Conservation (phyloP, 129 eudicot genomes). For the Escallonia herrerae region DNA sequence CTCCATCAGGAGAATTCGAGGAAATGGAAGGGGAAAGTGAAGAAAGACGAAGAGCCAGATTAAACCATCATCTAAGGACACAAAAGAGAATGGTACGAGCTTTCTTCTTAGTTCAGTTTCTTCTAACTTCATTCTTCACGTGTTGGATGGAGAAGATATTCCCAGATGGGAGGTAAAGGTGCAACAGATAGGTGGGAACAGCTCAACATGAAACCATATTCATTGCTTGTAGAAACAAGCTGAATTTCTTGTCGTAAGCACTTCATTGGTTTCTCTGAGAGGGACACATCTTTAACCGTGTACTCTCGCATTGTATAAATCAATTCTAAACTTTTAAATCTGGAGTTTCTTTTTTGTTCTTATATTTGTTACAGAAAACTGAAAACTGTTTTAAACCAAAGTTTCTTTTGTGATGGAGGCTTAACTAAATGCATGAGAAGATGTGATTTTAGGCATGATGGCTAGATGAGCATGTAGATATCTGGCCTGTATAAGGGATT, state of each 20-base stretch:
- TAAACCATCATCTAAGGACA: conserved; percentile 50
- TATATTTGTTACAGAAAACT: no score
- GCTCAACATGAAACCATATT: neutral
- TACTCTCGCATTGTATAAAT: no score
- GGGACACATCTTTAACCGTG: no score
- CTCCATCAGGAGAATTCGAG: conserved; percentile 65
- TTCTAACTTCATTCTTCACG: neutral
- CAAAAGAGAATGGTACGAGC: conserved; percentile 62
- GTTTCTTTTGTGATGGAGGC: no score
- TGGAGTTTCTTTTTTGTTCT: no score
- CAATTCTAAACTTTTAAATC: no score
- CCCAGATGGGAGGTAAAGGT: neutral
- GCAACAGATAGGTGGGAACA: neutral
- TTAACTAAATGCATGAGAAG: no score
- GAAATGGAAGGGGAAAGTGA: conserved; percentile 80
- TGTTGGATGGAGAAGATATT: neutral
- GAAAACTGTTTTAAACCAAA: no score
- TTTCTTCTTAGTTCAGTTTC: neutral
- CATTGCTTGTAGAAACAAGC: neutral
- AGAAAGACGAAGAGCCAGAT: conserved; percentile 80
- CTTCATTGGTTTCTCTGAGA: no score
- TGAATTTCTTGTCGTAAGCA: neutral
- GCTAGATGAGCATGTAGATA: no score
- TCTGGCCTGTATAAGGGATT: no score
- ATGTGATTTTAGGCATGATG: no score